These are phyloP conservation scores for Leccinum variabile DNA, from an alignment of 1,284 basidiomycete species.

Conservation along the genomic window DNA sequence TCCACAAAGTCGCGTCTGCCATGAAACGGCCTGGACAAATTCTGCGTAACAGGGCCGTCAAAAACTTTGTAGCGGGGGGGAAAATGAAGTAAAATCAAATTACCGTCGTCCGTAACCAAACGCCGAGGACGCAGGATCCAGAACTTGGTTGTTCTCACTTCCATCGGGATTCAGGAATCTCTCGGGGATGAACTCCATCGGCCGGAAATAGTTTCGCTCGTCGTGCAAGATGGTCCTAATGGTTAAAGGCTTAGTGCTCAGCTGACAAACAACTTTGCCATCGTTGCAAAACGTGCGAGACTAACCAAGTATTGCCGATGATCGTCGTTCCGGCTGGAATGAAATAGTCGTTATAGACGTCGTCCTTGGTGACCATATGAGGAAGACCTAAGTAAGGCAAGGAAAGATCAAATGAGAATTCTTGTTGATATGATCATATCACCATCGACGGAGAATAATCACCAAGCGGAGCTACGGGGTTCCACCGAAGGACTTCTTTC, in stretches of 20 bases:
- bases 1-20: slow-evolving; percentile 50
- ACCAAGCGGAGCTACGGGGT: slow-evolving; percentile 52
- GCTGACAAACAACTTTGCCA: too few relatives aligned
- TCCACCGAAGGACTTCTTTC: slow-evolving; percentile 54
- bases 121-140: slow-evolving; percentile 42
- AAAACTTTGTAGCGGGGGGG: not conserved
- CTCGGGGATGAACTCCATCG: slow-evolving; percentile 46
- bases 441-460: slow-evolving; percentile 18
- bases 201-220: slow-evolving; percentile 41
- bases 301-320: slow-evolving; percentile 43
- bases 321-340: slow-evolving; percentile 43
- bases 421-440: slow-evolving; percentile 6
- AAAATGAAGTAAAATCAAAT: not conserved
- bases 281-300: not conserved
- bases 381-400: slow-evolving; percentile 38
- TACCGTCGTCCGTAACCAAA: slow-evolving; percentile 52
- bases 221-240: slow-evolving; percentile 52
- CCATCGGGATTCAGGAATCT: slow-evolving; percentile 40
- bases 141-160: slow-evolving; percentile 35
- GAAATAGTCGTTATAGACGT: slow-evolving; percentile 40
- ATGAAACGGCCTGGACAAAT: slow-evolving; percentile 52
- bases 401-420: slow-evolving; percentile 9
- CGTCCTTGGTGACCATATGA: slow-evolving; percentile 44
- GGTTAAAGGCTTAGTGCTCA: too few relatives aligned
- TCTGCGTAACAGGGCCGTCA: slow-evolving; percentile 24